phyloP scores from a whole-genome alignment of 768 basidiomycete genomes.

The Leccinum longicurvipes region DNA sequence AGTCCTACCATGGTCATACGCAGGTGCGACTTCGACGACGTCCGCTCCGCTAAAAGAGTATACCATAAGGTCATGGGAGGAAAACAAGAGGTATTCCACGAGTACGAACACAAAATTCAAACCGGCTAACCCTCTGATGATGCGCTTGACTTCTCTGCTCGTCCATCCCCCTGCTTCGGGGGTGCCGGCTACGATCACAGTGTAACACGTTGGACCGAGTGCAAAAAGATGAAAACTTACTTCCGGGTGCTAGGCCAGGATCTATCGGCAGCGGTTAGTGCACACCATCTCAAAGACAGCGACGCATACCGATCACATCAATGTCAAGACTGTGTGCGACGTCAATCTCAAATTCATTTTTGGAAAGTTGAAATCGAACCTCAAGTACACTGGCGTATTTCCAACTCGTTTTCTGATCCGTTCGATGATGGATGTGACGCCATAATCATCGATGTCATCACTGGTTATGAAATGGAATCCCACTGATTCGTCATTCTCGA shows the following conservation, averaged over 20 bases:
- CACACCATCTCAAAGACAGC: not conserved
- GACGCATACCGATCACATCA: conserved; percentile 65
- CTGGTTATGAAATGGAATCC: conserved; percentile 79
- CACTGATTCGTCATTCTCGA: conserved; percentile 64
- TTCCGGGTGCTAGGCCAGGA: conserved; percentile 76
- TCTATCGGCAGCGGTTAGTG: conserved; percentile 38
- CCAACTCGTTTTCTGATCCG: conserved; percentile 73
- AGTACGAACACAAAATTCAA: conserved; percentile 68
- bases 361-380: conserved; percentile 28
- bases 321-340: conserved; percentile 59
- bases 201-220: not conserved
- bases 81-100: not conserved
- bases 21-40: conserved; percentile 26
- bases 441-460: conserved; percentile 82
- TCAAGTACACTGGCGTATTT: conserved; percentile 71
- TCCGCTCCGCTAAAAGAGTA: conserved; percentile 18
- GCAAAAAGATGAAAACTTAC: conserved; percentile 38
- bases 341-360: not conserved
- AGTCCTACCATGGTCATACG: conserved; percentile 24
- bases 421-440: conserved; percentile 63
- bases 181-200: conserved; percentile 57
- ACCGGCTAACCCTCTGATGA: conserved; percentile 74
- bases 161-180: conserved; percentile 88
- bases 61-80: not conserved
- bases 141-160: conserved; percentile 74